Evolutionary conservation across 164 flowering plant species (phyloP).

Genomic region (Houttuynia cordata): DNA sequence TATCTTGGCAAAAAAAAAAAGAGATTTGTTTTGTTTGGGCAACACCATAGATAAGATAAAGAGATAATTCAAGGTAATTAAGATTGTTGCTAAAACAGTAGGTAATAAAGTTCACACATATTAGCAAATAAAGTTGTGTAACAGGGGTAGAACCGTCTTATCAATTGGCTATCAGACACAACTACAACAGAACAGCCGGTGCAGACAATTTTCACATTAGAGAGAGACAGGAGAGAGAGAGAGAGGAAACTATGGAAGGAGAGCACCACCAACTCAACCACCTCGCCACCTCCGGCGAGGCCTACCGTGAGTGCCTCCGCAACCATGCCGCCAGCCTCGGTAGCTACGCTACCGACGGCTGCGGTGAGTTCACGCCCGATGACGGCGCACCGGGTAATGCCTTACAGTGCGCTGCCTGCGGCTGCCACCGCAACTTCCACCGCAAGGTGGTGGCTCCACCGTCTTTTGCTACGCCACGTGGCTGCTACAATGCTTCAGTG

Average conservation of each 20-base stretch:
- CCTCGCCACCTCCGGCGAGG: constrained; percentile 3
- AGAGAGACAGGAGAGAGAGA: too few species aligned
- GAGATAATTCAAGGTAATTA: too few species aligned
- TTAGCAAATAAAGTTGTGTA: too few species aligned
- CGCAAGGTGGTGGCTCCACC: constrained; percentile 6
- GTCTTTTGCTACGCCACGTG: neutral
- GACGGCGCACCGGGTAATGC: neutral
- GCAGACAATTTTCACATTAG: too few species aligned
- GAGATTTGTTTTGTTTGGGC: too few species aligned
- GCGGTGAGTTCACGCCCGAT: constrained; percentile 18
- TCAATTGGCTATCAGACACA: too few species aligned
- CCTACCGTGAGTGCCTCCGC: constrained; percentile 18
- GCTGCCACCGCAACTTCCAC: constrained; percentile 29
- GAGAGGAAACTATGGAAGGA: neutral
- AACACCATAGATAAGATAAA: too few species aligned
- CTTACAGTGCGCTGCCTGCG: constrained; percentile 23
- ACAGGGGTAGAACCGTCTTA: too few species aligned
- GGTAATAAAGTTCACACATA: too few species aligned
- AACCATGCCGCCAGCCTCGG: constrained; percentile 27
- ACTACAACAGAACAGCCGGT: too few species aligned
- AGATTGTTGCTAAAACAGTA: too few species aligned
- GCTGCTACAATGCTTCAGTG: constrained; percentile 1
- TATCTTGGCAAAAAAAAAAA: too few species aligned
- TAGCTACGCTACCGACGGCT: constrained; percentile 23
- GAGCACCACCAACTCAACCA: neutral